phyloP scores from a whole-genome alignment of 2,329 filamentous ascomycete genomes.

The Fusarium torreyae region DNA sequence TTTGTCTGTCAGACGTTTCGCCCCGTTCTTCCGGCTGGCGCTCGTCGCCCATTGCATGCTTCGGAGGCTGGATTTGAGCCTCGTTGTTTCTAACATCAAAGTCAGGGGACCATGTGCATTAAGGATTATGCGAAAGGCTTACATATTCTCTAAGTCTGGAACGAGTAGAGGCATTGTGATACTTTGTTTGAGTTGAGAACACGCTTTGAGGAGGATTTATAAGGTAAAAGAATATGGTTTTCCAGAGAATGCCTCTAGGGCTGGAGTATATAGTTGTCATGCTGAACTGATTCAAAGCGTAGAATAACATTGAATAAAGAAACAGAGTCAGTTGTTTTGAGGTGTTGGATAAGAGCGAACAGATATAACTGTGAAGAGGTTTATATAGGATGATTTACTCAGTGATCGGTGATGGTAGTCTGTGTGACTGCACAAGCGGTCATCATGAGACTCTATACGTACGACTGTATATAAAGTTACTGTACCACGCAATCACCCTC shows the following conservation, averaged over 20 bases:
- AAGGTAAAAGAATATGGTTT: no score
- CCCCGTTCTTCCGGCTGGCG: neutral
- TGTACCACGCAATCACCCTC: neutral
- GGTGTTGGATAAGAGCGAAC: neutral
- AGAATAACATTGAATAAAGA: neutral
- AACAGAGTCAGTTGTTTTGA: neutral
- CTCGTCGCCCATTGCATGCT: no score
- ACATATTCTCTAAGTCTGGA: neutral
- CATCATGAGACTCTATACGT: neutral
- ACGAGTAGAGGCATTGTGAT: neutral
- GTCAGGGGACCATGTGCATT: neutral
- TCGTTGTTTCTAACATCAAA: neutral
- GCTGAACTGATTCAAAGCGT: constrained; percentile 25
- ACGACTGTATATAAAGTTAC: neutral
- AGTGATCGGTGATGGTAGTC: neutral
- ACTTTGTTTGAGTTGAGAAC: no score
- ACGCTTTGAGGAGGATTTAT: no score
- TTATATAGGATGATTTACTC: neutral
- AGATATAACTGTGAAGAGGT: neutral
- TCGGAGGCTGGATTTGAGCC: neutral
- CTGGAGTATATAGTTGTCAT: constrained; percentile 10
- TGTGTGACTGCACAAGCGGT: neutral
- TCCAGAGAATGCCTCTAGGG: accelerated
- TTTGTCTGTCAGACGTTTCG: neutral
- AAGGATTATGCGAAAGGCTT: neutral